Percentiles rank a stretch among this genome's conserved stretches.
These are phyloP conservation scores for Alternaria sp. DNA, from an alignment of 2,329 filamentous ascomycete species.

Conservation along the genomic window DNA sequence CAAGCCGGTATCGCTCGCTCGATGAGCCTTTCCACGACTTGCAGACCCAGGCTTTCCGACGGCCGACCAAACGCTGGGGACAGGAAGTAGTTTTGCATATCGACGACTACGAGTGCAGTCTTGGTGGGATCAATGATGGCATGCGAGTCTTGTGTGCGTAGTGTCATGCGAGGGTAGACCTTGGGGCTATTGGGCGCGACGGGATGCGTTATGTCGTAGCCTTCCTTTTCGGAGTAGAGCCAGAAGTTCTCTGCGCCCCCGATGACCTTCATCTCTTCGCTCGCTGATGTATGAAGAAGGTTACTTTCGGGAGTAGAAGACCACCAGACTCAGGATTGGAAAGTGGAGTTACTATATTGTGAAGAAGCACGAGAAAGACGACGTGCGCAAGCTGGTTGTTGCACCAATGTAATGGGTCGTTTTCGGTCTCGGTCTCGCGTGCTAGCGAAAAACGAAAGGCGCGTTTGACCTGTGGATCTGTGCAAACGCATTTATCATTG, in stretches of 20 bases:
- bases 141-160: background rate
- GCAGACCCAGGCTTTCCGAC: background rate
- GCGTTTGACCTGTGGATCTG: background rate
- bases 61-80: background rate
- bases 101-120: background rate
- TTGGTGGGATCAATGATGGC: background rate
- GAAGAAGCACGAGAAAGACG: background rate
- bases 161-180: background rate
- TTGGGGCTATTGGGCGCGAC: background rate
- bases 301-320: background rate
- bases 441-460: background rate
- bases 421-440: background rate
- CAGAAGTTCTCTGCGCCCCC: background rate
- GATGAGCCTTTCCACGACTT: background rate
- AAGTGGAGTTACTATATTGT: background rate
- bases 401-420: background rate
- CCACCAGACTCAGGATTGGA: background rate
- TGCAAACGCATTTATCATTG: background rate
- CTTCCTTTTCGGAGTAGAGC: background rate
- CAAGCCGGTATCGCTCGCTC: background rate
- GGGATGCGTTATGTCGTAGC: background rate
- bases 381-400: background rate
- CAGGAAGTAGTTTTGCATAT: background rate
- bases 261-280: background rate
- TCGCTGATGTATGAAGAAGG: background rate